Conservation (phyloP, 257 asterid species). For the Ajuga chamaepitys region DNA sequence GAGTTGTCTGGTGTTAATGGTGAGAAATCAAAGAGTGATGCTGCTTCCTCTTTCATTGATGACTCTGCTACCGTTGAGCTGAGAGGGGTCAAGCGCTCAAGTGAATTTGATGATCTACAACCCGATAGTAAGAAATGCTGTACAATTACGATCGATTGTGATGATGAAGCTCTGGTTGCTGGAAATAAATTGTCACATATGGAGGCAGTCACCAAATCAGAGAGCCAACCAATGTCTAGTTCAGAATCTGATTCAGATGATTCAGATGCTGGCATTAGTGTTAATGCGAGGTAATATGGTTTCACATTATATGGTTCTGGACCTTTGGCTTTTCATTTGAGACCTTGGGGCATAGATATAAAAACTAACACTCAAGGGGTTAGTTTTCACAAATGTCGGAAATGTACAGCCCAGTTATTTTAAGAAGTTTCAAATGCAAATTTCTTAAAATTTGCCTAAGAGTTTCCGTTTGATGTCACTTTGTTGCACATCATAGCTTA, state of each 20-base stretch:
- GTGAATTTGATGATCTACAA: constrained; percentile 29
- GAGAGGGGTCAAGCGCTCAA: constrained; percentile 31
- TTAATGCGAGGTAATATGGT: constrained; percentile 38
- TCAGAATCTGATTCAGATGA: constrained; percentile 64
- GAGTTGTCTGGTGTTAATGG: constrained; percentile 25
- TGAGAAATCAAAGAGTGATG: constrained; percentile 24
- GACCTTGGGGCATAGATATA: neutral
- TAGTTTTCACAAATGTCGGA: neutral
- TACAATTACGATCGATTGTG: constrained; percentile 30
- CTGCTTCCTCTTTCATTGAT: constrained; percentile 21
- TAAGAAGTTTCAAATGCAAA: neutral
- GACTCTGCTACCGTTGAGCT: constrained; percentile 26
- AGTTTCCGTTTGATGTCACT: neutral
- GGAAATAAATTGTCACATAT: constrained; percentile 26
- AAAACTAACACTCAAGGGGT: neutral
- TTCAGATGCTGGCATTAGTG: constrained; percentile 33
- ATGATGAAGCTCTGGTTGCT: constrained; percentile 26
- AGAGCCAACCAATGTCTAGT: constrained; percentile 41
- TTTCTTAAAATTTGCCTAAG: neutral
- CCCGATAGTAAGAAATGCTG: constrained; percentile 16
- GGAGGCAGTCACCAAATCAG: constrained; percentile 44
- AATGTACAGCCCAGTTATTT: neutral
- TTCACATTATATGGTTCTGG: constrained; percentile 3
- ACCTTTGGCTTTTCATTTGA: constrained; percentile 7
- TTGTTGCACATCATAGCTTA: neutral